Evolutionary conservation across 805 yeast species (phyloP), one percentile per base, ranked within the genome.

Genomic region (Teunomyces gatunensis): DNA sequence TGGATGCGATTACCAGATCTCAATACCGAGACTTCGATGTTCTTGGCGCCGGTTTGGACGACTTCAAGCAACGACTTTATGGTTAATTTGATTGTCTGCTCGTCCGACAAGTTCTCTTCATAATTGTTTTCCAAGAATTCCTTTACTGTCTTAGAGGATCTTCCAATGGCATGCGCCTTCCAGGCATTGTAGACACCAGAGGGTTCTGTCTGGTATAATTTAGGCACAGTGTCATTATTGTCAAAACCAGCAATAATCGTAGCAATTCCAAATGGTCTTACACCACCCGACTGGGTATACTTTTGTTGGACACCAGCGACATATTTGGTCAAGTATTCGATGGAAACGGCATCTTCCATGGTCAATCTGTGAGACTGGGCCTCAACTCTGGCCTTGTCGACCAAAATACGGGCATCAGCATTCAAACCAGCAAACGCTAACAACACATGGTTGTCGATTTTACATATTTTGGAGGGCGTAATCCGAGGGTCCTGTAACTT

Each of bases 301-400:
- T 85, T 81, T 67, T 94, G 99, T 69, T 94, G 97, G 39, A 92
- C 92, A 18, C 97, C 97, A n/a, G 99, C 99, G 53, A 94, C 89
- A 61, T 89, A 89, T 66, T 87, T 86, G 32, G 99, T 89, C 66
- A 94, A 75, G 66, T 91, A 94, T 63, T 94, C 98, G 48, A 94
- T 79, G 13, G 89, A 75, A 7, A 90, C 97, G 0, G 97, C 86
- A 63, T 94, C 98, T 65, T 92, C 99, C 61, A 92, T 78, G n/a
- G 92, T 89, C 59, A 94, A 79, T 65, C 87, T 81, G 69, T 91
- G 96, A 12, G 96, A 87, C 69, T 94, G 99, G 3, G 98, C 97
- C 67, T 94, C 97, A 21, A 92, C 85, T 61, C 98, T 81, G 10
- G 99, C 98, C 71, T 86, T 88, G 68, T 94, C 97, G 47, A 94